Base-by-base conservation (phyloP, 2,329 filamentous ascomycete genomes). In the Ceratocystiopsis minuta region DNA sequence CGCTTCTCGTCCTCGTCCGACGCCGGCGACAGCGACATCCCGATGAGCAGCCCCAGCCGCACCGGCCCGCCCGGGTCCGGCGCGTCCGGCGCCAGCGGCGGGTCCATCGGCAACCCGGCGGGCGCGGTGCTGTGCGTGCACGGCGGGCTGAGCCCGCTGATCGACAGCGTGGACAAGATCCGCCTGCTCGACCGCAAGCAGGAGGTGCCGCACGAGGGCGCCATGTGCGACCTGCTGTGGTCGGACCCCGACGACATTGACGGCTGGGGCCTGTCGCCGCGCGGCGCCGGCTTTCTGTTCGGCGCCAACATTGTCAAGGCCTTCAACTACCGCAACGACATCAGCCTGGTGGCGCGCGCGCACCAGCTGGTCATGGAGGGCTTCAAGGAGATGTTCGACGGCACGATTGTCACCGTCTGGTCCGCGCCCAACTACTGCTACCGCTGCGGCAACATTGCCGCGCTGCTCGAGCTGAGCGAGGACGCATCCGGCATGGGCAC, bases 291-390 rank as follows among this genome's bases (percentile, higher is more conserved):
- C 1, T 98, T 95, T 64, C 68, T 96, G 13, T 98, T 98, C 51
- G 90, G 90, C 40, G 79, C 83, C 4, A 87, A 95, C 56, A 96
- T 96, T 44, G 88, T 96, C 54, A 92, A 90, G 54, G 77, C 78
- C 49, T 98, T 98, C 65, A 98, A 96, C 61, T 80, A 95, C 60
- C 75, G 78, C 44, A 98, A 98, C 58, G 84, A 94, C 55, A 70
- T 98, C 24, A 85, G 80, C 17, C 70, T 98, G 41, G 90, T 98
- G 49, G 90, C 88, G 16, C 76, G 90, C 43, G 90, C 90, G 1
- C 90, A 98, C 57, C 90, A 98, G 59, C 75, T 98, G 17, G 90
- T 98, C 49, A 98, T 96, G 90, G 90, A 98, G 58, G 90, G 90
- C 0, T 98, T 95, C 61, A 96, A 96, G 63, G 90, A 96, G 58